Conservation (phyloP, 2,329 filamentous ascomycete species). For the Arthrobotrys conoides region DNA sequence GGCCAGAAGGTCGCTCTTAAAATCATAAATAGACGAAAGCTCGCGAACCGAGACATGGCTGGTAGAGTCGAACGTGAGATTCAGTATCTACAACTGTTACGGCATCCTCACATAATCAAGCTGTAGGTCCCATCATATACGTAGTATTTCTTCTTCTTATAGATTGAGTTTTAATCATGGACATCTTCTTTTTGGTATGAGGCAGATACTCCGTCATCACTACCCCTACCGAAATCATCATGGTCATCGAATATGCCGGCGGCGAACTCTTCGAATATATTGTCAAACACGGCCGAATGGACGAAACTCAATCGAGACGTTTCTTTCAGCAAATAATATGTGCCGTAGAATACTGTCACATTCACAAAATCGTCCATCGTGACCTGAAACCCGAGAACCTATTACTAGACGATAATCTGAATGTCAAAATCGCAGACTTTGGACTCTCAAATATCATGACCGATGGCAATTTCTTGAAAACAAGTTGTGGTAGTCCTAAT, state of each 20-base stretch:
- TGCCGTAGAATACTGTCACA: constrained; percentile 97
- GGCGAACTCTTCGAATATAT: constrained; percentile 98
- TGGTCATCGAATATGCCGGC: constrained; percentile 98
- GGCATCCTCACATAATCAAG: constrained; percentile 99
- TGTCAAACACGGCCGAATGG: constrained; percentile 91
- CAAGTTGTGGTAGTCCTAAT: constrained; percentile 97
- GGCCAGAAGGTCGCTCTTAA: constrained; percentile 97
- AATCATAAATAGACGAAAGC: constrained; percentile 95
- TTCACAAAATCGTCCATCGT: constrained; percentile 98
- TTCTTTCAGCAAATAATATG: constrained; percentile 99
- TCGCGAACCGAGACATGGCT: constrained; percentile 97
- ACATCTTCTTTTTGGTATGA: constrained; percentile 33
- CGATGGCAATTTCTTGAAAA: constrained; percentile 98
- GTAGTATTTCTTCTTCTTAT: not conserved
- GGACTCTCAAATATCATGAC: constrained; percentile 99
- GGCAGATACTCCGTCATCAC: constrained; percentile 94
- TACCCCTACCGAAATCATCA: constrained; percentile 93
- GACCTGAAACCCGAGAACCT: constrained; percentile 98
- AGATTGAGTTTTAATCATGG: constrained; percentile 62
- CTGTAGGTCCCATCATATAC: constrained; percentile 73
- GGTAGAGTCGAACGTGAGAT: constrained; percentile 98
- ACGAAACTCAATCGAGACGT: constrained; percentile 90
- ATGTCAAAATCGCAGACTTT: constrained; percentile 99
- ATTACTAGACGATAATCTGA: constrained; percentile 91
- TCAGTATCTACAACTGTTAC: constrained; percentile 93